phyloP scores from a whole-genome alignment of 495 filamentous ascomycete genomes.

The Hypoxylon fuscum region DNA sequence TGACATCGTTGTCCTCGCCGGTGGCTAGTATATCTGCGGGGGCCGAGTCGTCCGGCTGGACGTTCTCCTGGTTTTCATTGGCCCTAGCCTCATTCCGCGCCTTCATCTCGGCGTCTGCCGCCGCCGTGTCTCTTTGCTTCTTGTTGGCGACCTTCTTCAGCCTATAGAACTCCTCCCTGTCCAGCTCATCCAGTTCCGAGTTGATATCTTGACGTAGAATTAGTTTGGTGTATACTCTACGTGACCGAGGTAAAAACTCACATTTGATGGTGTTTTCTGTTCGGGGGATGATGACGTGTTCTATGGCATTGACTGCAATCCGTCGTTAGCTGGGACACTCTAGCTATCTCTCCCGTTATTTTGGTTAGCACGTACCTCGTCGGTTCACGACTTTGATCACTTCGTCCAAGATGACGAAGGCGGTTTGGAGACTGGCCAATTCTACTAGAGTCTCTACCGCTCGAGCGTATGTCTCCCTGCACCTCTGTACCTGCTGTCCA shows the following conservation, averaged over 20 bases:
- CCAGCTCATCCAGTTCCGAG: constrained; percentile 96
- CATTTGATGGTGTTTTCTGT: constrained; percentile 99
- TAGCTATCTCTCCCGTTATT: constrained; percentile 1
- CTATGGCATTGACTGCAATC: constrained; percentile 87
- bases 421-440: constrained; percentile 92
- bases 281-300: constrained; percentile 97
- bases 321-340: constrained; percentile 46
- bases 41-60: constrained; percentile 56
- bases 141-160: constrained; percentile 98
- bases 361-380: constrained; percentile 74
- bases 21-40: constrained; percentile 78
- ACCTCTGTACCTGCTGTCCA: constrained; percentile 94
- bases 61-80: constrained; percentile 51
- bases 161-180: constrained; percentile 97
- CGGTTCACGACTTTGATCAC: constrained; percentile 99
- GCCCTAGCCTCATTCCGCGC: constrained; percentile 59
- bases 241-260: constrained; percentile 50
- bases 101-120: constrained; percentile 76
- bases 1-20: constrained; percentile 91
- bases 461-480: constrained; percentile 95
- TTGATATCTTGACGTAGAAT: constrained; percentile 78
- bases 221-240: not conserved
- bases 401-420: constrained; percentile 97
- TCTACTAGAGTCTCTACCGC: constrained; percentile 98
- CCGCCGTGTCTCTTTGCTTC: constrained; percentile 85